Evolutionary conservation across 2,329 filamentous ascomycete species (phyloP).

Genomic region (Sordariomycetes sp.): DNA sequence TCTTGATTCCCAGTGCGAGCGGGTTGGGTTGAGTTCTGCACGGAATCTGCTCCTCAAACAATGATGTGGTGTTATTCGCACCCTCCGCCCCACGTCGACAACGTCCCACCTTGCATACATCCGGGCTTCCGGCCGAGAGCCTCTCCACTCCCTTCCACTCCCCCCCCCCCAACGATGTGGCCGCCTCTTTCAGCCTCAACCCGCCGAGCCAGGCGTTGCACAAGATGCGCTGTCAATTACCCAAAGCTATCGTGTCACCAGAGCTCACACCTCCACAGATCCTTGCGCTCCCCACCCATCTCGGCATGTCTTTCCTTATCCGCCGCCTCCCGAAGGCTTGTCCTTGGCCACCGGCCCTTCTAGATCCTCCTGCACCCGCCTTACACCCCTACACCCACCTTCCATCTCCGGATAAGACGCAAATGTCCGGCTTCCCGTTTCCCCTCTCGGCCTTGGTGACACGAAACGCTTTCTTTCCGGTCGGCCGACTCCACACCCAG

Average conservation of each 20-base stretch:
- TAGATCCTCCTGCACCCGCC: background rate
- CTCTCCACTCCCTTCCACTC: background rate
- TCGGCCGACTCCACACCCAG: background rate
- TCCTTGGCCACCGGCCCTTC: background rate
- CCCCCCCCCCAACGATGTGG: background rate
- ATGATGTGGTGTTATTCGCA: no score
- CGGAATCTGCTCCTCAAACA: background rate
- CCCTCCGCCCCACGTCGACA: background rate
- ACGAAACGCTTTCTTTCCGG: background rate
- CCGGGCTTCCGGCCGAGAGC: background rate
- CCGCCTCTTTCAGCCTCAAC: background rate
- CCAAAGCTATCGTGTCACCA: background rate
- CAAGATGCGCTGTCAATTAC: background rate
- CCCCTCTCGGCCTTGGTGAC: background rate
- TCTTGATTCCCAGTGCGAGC: no score
- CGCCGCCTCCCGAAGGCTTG: background rate
- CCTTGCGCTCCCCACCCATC: background rate
- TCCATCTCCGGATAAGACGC: background rate
- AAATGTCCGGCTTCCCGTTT: no score
- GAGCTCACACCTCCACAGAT: background rate
- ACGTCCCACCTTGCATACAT: background rate
- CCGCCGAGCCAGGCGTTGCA: background rate
- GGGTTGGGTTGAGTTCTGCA: no score
- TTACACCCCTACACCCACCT: background rate
- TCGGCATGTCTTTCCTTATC: background rate